phyloP scores from a whole-genome alignment of 2,329 filamentous ascomycete species.

The Ophiostoma pallidulum region DNA sequence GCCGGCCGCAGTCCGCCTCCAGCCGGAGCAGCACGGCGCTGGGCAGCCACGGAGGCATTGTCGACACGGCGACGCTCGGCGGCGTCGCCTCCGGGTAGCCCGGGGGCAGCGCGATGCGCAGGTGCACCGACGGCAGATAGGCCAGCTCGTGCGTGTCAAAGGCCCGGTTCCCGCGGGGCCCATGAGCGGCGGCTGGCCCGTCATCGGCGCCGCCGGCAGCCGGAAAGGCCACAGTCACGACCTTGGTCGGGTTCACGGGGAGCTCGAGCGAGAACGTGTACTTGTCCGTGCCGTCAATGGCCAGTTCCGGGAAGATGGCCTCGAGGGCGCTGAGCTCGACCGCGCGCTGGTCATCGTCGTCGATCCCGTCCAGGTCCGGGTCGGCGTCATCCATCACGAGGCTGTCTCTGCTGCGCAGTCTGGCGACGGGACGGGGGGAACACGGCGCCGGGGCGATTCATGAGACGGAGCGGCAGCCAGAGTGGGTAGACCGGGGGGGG shows the following conservation, averaged over 20 bases:
- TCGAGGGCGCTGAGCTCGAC: constrained; percentile 51
- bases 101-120: constrained; percentile 45
- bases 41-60: constrained; percentile 49
- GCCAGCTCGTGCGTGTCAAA: constrained; percentile 40
- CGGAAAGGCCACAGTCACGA: constrained; percentile 50
- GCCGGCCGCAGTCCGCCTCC: constrained; percentile 36
- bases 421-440: not conserved
- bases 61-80: constrained; percentile 42
- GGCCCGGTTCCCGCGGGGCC: constrained; percentile 1
- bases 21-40: constrained; percentile 37
- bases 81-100: constrained; percentile 48
- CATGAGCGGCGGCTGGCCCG: constrained; percentile 8
- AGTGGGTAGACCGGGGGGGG: no score
- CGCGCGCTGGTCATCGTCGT: constrained; percentile 42
- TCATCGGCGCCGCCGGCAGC: constrained; percentile 30
- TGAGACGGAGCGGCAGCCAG: no score
- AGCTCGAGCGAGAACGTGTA: constrained; percentile 47
- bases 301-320: constrained; percentile 60
- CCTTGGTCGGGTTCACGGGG: constrained; percentile 43
- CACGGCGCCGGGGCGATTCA: no score
- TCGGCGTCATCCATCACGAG: not conserved
- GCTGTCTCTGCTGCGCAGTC: not conserved
- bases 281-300: constrained; percentile 31
- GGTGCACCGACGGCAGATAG: constrained; percentile 48
- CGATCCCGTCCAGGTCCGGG: constrained; percentile 17